Base-by-base conservation (phyloP, 208 protist species). In the Trypanosoma grayi region DNA sequence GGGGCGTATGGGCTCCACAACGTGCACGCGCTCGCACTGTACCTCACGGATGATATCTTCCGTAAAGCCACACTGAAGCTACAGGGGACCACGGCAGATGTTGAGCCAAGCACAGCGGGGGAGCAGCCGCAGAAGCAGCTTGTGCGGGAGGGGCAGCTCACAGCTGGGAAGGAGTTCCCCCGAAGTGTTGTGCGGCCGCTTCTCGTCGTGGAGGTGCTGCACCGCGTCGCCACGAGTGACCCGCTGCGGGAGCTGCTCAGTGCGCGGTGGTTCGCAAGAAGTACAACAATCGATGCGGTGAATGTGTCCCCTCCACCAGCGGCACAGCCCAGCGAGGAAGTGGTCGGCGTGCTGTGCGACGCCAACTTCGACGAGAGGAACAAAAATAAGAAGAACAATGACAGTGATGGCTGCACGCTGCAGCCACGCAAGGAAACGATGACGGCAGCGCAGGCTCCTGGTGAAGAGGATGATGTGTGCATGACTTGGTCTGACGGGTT, bases 21-120 rank as follows among this genome's bases (percentile, higher is more conserved):
- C 16, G 56, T 81, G 0, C 84, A 94, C 57, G 79, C 82, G 2
- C 60, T 94, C 10, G 75, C 80, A 2, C 76, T 94, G 33, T 94
- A 80, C 51, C 20, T 70, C 25, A 56, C 48, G 10, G 63, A 70
- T 36, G 81, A 88, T 44, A 78, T 93, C 47, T 93, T 87, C 62
- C 65, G 51, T 20, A 88, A 82, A 33, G 73, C 77, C 7, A 41
- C 67, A 20, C 9, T 43, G 18, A 67, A 63, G 52, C 44, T 44
- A 46, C 39, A 60, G 16, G 16, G 39, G 50, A 25, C 25, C 22
- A 45, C n/a, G 14, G 51, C 3, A 55, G 45, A 30, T 0, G 14
- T 2, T 33, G 14, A 6, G 40, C 25, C n/a, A n/a, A n/a, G n/a
- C n/a, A n/a, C 8, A 10, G 47, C 24, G 24, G 51, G 22, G 2